Base-by-base conservation (phyloP, 768 basidiomycete species). In the Lentinula sp. region DNA sequence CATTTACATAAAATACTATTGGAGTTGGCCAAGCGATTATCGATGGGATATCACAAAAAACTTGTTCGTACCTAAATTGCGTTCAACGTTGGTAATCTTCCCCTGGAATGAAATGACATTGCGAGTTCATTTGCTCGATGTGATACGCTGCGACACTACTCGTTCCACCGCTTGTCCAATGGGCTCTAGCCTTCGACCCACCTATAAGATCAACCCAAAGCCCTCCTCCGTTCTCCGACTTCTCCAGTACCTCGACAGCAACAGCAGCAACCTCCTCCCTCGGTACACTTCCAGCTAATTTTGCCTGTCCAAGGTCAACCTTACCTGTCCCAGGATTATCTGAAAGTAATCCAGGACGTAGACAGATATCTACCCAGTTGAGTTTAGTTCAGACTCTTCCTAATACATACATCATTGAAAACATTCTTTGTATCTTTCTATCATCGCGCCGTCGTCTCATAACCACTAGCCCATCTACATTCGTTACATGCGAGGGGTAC, bases 221-320 rank as follows among this genome's bases (percentile, higher is more conserved):
- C 39, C 48, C 59, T 13, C 59, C 59, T 34, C 39, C 59, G 42
- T 42, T 31, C 23, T 52, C 59, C 48, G n/a, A n/a, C n/a, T 49
- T 50, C 18, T 60, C 39, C 59, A 60, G n/a, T 16, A 60, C 28
- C 50, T 60, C 59, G 2, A 52, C 59, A 11, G 49, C 59, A 23
- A 52, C 59, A 13, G 48, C 59, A 15, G 59, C 59, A 18, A 60
- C 59, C 28, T 60, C 59, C 28, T 60, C 49, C 37, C 59, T 50
- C 23, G 48, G n/a, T 1, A 60, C 39, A 39, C 35, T 60, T n/a
- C 59, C 59, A 10, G 15, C 50, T 3, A 49, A 23, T 18, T 52
- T 60, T 5, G 59, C 46, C n/a, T 21, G 35, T 10, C 59, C 59
- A 3, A 60, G 39, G 40, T 52, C 50, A 15, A 60, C 50, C 16